Conservation (phyloP, 1,139 yeast species). For the Protomyces gravidus region DNA sequence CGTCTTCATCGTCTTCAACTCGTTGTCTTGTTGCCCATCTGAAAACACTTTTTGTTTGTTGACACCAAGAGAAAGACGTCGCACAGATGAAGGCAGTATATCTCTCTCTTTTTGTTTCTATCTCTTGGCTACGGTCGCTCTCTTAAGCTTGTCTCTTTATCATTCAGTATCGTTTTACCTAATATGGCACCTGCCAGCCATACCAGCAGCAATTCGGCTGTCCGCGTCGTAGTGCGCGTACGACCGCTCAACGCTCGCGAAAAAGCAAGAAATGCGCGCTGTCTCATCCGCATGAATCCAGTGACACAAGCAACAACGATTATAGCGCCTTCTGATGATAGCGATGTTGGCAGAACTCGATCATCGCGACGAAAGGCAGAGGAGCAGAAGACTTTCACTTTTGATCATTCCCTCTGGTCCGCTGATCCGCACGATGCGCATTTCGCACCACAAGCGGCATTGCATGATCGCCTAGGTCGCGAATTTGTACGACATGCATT, state of each 20-base stretch:
- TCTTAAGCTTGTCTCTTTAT: not conserved
- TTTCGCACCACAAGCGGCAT: conserved; percentile 49
- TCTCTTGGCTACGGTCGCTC: not conserved
- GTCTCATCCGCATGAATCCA: conserved; percentile 37
- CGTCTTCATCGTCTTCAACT: not conserved
- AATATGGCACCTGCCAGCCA: not conserved
- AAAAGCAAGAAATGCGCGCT: conserved; percentile 32
- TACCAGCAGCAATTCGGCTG: conserved; percentile 13
- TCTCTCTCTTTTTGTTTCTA: not conserved
- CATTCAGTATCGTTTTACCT: too few relatives aligned
- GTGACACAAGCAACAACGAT: conserved; percentile 24
- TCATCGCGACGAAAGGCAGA: conserved; percentile 30
- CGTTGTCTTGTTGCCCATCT: too few relatives aligned
- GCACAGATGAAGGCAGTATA: too few relatives aligned
- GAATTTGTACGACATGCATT: conserved; percentile 60
- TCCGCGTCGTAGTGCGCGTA: conserved; percentile 44
- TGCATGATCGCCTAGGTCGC: conserved; percentile 55
- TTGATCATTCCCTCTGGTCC: conserved; percentile 63
- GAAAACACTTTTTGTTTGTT: too few relatives aligned
- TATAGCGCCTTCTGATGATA: conserved; percentile 28
- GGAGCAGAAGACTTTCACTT: conserved; percentile 45
- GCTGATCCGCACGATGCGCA: conserved; percentile 42
- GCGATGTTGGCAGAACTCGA: conserved; percentile 11
- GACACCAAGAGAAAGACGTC: too few relatives aligned
- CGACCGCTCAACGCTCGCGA: conserved; percentile 42